phyloP scores from a whole-genome alignment of 1,284 basidiomycete genomes.

The Papiliotrema laurentii region DNA sequence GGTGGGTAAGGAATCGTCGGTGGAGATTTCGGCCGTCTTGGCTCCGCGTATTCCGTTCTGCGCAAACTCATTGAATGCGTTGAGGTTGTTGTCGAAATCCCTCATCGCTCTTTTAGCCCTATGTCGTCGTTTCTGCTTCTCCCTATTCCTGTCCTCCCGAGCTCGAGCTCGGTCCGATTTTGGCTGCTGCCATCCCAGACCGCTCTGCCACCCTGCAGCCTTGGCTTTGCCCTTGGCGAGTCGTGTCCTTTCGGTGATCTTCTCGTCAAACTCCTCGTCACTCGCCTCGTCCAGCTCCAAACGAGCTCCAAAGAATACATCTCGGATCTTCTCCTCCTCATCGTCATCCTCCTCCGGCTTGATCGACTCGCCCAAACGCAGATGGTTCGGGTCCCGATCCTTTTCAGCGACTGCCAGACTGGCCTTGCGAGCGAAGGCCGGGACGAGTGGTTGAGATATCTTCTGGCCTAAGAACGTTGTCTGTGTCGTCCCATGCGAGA shows the following conservation, averaged over 20 bases:
- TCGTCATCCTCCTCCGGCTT: constrained; percentile 7
- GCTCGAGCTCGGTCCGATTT: not conserved
- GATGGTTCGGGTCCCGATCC: constrained; percentile 19
- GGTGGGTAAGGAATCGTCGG: not conserved
- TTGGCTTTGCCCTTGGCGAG: constrained; percentile 16
- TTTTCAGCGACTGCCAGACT: constrained; percentile 15
- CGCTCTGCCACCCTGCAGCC: constrained; percentile 5
- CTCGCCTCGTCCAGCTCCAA: constrained; percentile 22
- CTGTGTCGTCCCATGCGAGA: constrained; percentile 11
- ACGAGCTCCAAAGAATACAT: constrained; percentile 20
- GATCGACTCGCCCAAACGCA: constrained; percentile 22
- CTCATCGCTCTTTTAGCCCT: constrained; percentile 20
- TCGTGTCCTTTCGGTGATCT: constrained; percentile 1
- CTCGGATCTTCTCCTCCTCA: constrained; percentile 13
- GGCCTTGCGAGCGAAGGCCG: constrained; percentile 22
- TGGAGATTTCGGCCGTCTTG: constrained; percentile 6
- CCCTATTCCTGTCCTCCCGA: constrained; percentile 9
- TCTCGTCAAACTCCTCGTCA: constrained; percentile 20
- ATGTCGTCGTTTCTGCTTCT: constrained; percentile 11
- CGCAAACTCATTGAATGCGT: constrained; percentile 29
- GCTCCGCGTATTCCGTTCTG: constrained; percentile 21
- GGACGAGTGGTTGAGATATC: constrained; percentile 19
- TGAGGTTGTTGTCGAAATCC: constrained; percentile 25
- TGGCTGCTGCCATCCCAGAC: constrained; percentile 20
- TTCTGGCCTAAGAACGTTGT: constrained; percentile 19